Evolutionary conservation across 352 stramenopile genomes (phyloP).

Genomic region (Pythium utonaiense): DNA sequence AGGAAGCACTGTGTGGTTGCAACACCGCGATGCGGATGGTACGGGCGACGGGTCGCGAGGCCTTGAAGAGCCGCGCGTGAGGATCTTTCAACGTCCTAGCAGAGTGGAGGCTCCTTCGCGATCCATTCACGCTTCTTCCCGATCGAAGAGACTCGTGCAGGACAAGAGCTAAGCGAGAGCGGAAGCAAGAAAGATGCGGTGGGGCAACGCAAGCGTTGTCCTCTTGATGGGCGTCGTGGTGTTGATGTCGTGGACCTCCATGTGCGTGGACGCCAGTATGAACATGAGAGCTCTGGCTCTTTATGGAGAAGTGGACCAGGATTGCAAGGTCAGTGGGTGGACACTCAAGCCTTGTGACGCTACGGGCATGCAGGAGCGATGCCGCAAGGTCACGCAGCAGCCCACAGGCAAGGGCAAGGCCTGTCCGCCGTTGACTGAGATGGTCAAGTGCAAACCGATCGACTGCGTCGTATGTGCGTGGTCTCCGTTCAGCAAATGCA

Average conservation of each 20-base stretch:
- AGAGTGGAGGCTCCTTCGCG: not conserved
- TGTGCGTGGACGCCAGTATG: not conserved
- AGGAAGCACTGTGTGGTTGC: not conserved
- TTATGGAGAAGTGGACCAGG: not conserved
- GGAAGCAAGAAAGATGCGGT: not conserved
- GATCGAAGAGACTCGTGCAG: not conserved
- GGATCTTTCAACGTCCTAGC: not conserved
- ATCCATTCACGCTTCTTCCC: not conserved
- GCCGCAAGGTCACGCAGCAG: conserved; percentile 10
- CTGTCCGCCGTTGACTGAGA: not conserved
- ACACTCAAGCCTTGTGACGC: not conserved
- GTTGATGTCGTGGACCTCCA: not conserved
- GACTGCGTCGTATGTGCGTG: conserved; percentile 9
- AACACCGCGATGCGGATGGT: not conserved
- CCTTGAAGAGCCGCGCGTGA: conserved; percentile 1
- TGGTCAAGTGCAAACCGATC: conserved; percentile 10
- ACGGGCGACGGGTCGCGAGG: not conserved
- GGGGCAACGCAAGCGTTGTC: not conserved
- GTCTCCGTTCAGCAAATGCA: conserved; percentile 7
- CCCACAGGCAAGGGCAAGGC: conserved; percentile 5
- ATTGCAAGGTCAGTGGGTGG: not conserved
- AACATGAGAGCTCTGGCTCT: not conserved
- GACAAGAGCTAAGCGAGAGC: not conserved
- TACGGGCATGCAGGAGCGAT: not conserved
- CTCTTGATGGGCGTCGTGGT: not conserved